Percentiles rank a stretch among this genome's conserved stretches.
Evolutionary conservation across 805 yeast species (phyloP).

Genomic region (Candida montana): DNA sequence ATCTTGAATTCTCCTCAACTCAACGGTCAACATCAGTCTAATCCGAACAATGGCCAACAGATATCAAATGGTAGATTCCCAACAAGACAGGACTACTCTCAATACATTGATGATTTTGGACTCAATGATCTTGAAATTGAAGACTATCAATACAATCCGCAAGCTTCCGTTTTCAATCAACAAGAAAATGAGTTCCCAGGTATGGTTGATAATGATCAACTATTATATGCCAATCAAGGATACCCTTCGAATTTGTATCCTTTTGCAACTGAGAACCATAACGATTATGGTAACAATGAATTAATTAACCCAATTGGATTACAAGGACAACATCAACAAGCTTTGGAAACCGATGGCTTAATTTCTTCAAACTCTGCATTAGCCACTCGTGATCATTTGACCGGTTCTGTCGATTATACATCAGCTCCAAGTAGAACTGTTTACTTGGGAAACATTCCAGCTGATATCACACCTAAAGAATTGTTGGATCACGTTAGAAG

Average conservation of each 20-base stretch:
- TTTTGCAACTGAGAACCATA: not conserved
- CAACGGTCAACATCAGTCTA: conserved; percentile 11
- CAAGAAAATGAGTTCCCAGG: conserved; percentile 3
- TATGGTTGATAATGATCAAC: conserved; percentile 1
- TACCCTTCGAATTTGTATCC: not conserved
- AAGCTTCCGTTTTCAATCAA: conserved; percentile 3
- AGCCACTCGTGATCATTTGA: not conserved
- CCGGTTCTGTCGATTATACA: conserved; percentile 25
- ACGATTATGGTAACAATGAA: not conserved
- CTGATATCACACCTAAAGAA: conserved; percentile 74
- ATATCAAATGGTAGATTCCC: conserved; percentile 9
- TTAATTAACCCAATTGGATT: not conserved
- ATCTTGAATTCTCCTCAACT: conserved; percentile 20
- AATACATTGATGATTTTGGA: conserved; percentile 11
- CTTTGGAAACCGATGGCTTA: conserved; percentile 9
- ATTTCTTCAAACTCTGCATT: conserved; percentile 3
- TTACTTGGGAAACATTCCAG: conserved; percentile 82
- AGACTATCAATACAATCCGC: conserved; percentile 5
- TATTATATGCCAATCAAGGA: not conserved
- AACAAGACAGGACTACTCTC: conserved; percentile 12
- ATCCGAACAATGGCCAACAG: not conserved
- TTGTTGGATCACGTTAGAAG: conserved; percentile 85
- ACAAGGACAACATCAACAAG: not conserved
- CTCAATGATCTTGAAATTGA: conserved; percentile 4
- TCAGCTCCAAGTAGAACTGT: conserved; percentile 78